phyloP scores from a whole-genome alignment of 2,329 filamentous ascomycete genomes.

The Nemania sp. region DNA sequence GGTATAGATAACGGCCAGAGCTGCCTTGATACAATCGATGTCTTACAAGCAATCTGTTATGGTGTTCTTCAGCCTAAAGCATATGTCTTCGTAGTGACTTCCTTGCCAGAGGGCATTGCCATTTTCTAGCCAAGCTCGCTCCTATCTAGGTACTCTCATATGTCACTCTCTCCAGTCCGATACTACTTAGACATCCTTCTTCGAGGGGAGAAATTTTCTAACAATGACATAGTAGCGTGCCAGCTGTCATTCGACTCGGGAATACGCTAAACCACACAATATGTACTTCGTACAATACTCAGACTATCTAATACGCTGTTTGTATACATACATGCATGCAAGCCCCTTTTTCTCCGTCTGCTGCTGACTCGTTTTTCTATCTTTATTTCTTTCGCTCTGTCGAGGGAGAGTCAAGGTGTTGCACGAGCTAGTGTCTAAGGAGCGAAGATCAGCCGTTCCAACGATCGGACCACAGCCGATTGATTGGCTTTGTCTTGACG shows the following conservation, averaged over 20 bases:
- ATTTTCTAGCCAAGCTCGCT: too few relatives aligned
- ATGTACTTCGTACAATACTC: background rate
- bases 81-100: background rate
- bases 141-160: too few relatives aligned
- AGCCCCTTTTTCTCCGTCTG: too few relatives aligned
- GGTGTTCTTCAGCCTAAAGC: background rate
- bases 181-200: too few relatives aligned
- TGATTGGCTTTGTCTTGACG: constrained; percentile 6
- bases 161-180: too few relatives aligned
- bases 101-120: background rate
- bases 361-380: too few relatives aligned
- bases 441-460: constrained; percentile 1
- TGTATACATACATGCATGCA: too few relatives aligned
- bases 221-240: background rate
- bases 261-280: too few relatives aligned
- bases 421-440: too few relatives aligned
- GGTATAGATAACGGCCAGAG: constrained; percentile 8
- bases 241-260: background rate
- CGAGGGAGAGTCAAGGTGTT: too few relatives aligned
- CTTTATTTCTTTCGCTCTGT: too few relatives aligned
- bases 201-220: too few relatives aligned
- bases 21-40: constrained; percentile 4
- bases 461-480: background rate
- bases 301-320: background rate
- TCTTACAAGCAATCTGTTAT: background rate